phyloP scores from a whole-genome alignment of 352 stramenopile genomes.

The Globisporangium paddicum region DNA sequence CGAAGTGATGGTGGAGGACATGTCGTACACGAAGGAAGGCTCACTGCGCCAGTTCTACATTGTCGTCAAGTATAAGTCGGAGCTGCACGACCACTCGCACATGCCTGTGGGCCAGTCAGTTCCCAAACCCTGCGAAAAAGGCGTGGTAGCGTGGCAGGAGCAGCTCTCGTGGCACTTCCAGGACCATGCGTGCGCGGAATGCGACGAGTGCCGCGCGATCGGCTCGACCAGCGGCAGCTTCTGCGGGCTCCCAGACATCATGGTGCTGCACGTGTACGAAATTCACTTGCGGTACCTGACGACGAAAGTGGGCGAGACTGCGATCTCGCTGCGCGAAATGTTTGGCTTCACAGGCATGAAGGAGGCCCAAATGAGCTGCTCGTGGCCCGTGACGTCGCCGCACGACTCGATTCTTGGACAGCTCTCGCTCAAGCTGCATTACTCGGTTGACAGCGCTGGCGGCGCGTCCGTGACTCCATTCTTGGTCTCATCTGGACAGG shows the following conservation, averaged over 20 bases:
- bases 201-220: slow-evolving; percentile 55
- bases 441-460: slow-evolving; percentile 50
- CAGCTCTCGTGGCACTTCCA: slow-evolving; percentile 72
- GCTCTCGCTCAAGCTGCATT: slow-evolving; percentile 60
- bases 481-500: slow-evolving; percentile 56
- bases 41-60: slow-evolving; percentile 80
- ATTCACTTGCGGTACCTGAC: slow-evolving; percentile 79
- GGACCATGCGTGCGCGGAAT: slow-evolving; percentile 71
- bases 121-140: slow-evolving; percentile 60
- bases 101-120: slow-evolving; percentile 73
- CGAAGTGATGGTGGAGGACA: slow-evolving; percentile 60
- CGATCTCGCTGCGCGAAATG: slow-evolving; percentile 68
- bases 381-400: slow-evolving; percentile 70
- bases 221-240: slow-evolving; percentile 60
- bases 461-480: slow-evolving; percentile 48
- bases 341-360: slow-evolving; percentile 74
- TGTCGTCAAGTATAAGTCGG: slow-evolving; percentile 82
- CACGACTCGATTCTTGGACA: slow-evolving; percentile 66
- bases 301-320: slow-evolving; percentile 78
- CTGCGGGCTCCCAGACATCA: slow-evolving; percentile 68
- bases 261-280: slow-evolving; percentile 82
- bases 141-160: slow-evolving; percentile 71
- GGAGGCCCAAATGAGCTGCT: slow-evolving; percentile 44
- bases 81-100: slow-evolving; percentile 68
- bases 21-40: slow-evolving; percentile 71